phyloP scores from a whole-genome alignment of 176 grass and related monocot species.

The Rhynchospora tenuis region DNA sequence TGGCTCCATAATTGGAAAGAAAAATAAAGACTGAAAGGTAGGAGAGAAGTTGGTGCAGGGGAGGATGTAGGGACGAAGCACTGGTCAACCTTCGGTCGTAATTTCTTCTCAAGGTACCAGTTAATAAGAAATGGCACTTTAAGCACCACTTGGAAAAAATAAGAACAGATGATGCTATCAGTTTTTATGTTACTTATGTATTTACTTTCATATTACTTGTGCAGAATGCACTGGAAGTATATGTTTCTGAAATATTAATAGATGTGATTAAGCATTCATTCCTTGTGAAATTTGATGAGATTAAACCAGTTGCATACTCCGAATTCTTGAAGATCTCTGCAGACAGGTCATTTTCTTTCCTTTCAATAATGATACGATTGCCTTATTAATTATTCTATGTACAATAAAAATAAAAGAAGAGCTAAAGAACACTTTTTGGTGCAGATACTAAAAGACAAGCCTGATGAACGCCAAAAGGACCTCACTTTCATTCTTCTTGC shows the following conservation, averaged over 20 bases:
- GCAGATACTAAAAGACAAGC: constrained; percentile 88
- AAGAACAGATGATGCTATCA: no score
- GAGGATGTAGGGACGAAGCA: no score
- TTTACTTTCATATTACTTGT: constrained; percentile 21
- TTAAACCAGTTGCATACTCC: constrained; percentile 88
- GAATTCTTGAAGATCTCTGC: constrained; percentile 98
- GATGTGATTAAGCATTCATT: constrained; percentile 98
- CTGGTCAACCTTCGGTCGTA: no score
- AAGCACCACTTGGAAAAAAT: no score
- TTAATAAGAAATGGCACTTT: background rate
- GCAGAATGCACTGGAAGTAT: constrained; percentile 82
- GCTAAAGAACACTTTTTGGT: constrained; percentile 8
- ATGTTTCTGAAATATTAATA: constrained; percentile 85
- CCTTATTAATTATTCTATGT: background rate
- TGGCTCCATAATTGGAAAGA: no score
- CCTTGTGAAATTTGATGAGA: constrained; percentile 98
- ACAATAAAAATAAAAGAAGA: background rate
- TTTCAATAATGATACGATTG: background rate
- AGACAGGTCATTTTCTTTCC: constrained; percentile 48
- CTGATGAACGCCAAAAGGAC: constrained; percentile 79
- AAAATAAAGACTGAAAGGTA: no score
- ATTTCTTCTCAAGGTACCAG: no score
- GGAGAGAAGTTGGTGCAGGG: no score
- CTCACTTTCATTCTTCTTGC: constrained; percentile 94
- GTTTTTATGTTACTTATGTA: background rate